These are phyloP conservation scores for Pugionium dolabratum DNA, from an alignment of 345 rosid species.

Conservation along the genomic window DNA sequence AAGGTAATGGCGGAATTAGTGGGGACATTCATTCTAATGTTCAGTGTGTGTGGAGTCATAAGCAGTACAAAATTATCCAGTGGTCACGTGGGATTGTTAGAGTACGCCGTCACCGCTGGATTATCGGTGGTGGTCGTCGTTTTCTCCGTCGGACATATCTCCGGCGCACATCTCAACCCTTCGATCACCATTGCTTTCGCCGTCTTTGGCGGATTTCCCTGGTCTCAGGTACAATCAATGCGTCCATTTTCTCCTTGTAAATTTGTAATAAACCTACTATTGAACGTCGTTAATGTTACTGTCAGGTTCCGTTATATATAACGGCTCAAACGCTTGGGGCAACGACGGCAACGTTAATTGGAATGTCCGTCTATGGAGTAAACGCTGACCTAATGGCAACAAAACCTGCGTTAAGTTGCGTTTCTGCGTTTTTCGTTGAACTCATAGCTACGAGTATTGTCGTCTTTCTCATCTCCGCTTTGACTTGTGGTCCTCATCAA, in stretches of 20 bases:
- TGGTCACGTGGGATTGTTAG: conserved; percentile 65
- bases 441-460: conserved; percentile 66
- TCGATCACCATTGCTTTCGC: conserved; percentile 82
- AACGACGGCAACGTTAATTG: conserved; percentile 57
- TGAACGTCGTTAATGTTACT: not conserved
- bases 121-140: conserved; percentile 62
- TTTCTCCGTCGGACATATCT: conserved; percentile 69
- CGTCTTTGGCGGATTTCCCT: conserved; percentile 64
- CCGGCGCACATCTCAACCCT: conserved; percentile 90
- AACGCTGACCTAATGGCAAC: conserved; percentile 60
- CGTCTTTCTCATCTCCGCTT: conserved; percentile 61
- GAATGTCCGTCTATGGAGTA: conserved; percentile 54
- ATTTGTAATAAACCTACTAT: too few relatives aligned
- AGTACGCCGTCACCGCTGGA: conserved; percentile 74
- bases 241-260: too few relatives aligned
- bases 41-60: conserved; percentile 67
- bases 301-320: conserved; percentile 71
- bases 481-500: conserved; percentile 52
- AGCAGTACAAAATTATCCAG: conserved; percentile 55
- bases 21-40: conserved; percentile 80
- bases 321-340: conserved; percentile 72
- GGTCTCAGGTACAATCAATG: conserved; percentile 56
- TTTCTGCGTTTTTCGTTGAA: conserved; percentile 80
- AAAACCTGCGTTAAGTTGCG: conserved; percentile 51
- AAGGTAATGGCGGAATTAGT: conserved; percentile 74